phyloP scores from a whole-genome alignment of 1,139 yeast genomes.

The Magnusiomyces sp. region DNA sequence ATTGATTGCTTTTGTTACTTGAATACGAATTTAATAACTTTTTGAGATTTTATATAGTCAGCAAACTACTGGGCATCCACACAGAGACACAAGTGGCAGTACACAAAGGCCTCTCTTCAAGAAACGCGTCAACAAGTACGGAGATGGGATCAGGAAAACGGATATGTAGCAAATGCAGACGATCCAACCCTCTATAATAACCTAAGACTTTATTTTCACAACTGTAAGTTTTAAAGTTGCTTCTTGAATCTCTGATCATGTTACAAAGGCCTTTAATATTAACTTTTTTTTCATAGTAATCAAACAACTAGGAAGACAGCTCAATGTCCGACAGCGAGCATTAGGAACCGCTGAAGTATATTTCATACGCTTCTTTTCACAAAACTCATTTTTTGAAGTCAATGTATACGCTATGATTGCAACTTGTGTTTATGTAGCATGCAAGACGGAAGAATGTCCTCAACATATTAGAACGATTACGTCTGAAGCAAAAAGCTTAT shows the following conservation, averaged over 20 bases:
- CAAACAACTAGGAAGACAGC: conserved; percentile 66
- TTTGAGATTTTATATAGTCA: conserved; percentile 23
- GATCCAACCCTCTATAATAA: conserved; percentile 32
- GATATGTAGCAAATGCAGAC: conserved; percentile 20
- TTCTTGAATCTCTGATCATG: not conserved
- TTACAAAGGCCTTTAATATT: conserved; percentile 54
- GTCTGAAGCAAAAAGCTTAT: conserved; percentile 75
- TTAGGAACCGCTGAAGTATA: conserved; percentile 86
- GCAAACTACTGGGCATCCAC: conserved; percentile 66
- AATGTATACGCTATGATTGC: conserved; percentile 75
- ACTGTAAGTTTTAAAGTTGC: conserved; percentile 29
- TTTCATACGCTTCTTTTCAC: conserved; percentile 61
- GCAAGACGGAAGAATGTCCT: conserved; percentile 93
- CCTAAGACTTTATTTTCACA: conserved; percentile 37
- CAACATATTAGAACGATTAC: conserved; percentile 81
- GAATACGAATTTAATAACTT: too few relatives aligned
- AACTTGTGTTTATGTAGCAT: conserved; percentile 79
- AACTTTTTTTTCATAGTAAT: conserved; percentile 41
- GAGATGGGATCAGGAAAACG: conserved; percentile 27
- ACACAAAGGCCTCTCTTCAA: conserved; percentile 41
- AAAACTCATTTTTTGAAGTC: conserved; percentile 69
- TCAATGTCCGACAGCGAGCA: conserved; percentile 73
- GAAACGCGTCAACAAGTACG: conserved; percentile 28
- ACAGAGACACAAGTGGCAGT: conserved; percentile 56
- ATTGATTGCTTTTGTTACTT: not conserved